A percentile compares a stretch with the other conserved stretches of the same genome.
phyloP scores from a whole-genome alignment of 345 rosid species.

The Lumnitzera racemosa region DNA sequence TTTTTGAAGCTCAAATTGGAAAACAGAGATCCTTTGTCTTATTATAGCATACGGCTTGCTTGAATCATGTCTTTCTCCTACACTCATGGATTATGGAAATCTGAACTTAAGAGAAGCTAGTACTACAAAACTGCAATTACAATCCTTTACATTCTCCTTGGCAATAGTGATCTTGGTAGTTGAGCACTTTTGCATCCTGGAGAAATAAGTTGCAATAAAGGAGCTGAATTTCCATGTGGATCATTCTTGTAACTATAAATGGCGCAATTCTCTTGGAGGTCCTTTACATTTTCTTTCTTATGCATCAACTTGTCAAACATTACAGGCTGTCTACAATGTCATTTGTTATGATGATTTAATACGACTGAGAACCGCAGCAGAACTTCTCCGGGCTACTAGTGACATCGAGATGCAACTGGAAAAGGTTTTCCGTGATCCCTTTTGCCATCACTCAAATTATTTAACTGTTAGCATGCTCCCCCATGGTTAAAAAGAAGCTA shows the following conservation, averaged over 20 bases:
- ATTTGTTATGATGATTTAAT: constrained; percentile 50
- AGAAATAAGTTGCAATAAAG: background rate
- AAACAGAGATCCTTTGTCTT: too few relatives aligned
- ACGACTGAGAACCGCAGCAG: constrained; percentile 68
- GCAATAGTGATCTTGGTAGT: too few relatives aligned
- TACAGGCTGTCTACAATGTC: constrained; percentile 72
- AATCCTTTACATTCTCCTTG: too few relatives aligned
- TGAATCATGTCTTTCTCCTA: too few relatives aligned
- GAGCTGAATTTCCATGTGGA: background rate
- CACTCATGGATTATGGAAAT: too few relatives aligned
- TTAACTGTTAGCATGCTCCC: background rate
- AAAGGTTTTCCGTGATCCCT: constrained; percentile 32
- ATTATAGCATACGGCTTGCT: too few relatives aligned
- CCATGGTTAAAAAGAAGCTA: background rate
- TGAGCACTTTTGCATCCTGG: too few relatives aligned
- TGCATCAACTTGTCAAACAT: constrained; percentile 1
- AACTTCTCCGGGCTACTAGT: constrained; percentile 63
- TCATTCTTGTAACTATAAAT: too few relatives aligned
- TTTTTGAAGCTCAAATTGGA: too few relatives aligned
- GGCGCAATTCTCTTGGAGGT: background rate
- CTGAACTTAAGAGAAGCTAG: too few relatives aligned
- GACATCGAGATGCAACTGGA: constrained; percentile 63
- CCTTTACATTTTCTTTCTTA: background rate
- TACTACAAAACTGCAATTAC: too few relatives aligned
- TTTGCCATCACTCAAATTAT: background rate